Percentiles rank a stretch among this genome's conserved stretches.
Conservation (phyloP, 345 rosid species). For the Populus nigra region DNA sequence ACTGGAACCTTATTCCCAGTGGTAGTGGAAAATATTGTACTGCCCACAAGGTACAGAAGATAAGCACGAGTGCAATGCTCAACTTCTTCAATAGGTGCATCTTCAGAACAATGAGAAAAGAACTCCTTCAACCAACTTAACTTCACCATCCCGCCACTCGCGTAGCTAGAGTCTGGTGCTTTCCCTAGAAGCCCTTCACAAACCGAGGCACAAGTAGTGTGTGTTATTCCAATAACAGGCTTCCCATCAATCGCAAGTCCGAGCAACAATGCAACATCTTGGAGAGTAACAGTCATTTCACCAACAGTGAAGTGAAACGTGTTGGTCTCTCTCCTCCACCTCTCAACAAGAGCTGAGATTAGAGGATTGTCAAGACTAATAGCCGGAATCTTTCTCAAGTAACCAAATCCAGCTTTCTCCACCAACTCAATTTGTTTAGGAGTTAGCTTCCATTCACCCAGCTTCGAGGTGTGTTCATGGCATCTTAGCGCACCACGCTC, state of each 20-base stretch:
- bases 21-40: conserved; percentile 90
- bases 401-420: conserved; percentile 84
- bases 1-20: conserved; percentile 98
- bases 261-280: conserved; percentile 71
- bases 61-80: conserved; percentile 80
- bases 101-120: conserved; percentile 67
- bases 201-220: conserved; percentile 66
- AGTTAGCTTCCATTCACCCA: conserved; percentile 83
- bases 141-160: conserved; percentile 99
- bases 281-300: conserved; percentile 88
- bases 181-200: conserved; percentile 69
- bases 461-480: conserved; percentile 92
- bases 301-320: conserved; percentile 85
- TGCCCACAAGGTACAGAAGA: conserved; percentile 84
- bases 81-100: conserved; percentile 55
- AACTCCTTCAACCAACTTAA: conserved; percentile 93
- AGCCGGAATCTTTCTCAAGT: conserved; percentile 81
- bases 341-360: conserved; percentile 86
- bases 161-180: conserved; percentile 67
- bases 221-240: conserved; percentile 86
- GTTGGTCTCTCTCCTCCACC: conserved; percentile 96
- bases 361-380: conserved; percentile 91
- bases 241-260: conserved; percentile 88
- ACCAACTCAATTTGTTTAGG: conserved; percentile 74
- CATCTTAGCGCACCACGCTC: conserved; percentile 98